A percentile compares a stretch with the other conserved stretches of the same genome.
phyloP scores from a whole-genome alignment of 352 stramenopile genomes.

The Thraustochytrium sp. region DNA sequence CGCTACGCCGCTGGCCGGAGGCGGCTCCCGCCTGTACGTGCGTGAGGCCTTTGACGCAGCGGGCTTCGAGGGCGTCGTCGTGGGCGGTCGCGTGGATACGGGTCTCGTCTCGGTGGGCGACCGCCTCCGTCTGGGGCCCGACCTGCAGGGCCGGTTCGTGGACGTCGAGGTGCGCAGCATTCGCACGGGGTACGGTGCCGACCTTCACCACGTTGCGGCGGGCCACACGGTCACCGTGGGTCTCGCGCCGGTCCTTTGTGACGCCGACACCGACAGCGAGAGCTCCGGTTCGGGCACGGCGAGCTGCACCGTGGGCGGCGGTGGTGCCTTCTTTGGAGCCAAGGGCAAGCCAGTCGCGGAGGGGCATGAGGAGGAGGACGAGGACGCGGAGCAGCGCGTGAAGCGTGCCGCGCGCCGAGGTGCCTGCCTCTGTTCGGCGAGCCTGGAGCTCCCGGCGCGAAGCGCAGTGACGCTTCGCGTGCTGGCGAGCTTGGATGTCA shows the following conservation, averaged over 20 bases:
- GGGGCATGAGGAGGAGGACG: neutral
- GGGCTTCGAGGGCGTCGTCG: slow-evolving; percentile 11
- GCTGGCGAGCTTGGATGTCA: neutral
- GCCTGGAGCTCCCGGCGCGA: neutral
- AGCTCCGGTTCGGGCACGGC: no score
- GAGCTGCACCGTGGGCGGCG: no score
- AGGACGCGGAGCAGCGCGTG: neutral
- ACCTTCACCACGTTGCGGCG: neutral
- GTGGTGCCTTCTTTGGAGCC: no score
- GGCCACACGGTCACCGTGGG: slow-evolving; percentile 6
- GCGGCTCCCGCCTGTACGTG: neutral
- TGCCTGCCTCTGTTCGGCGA: neutral
- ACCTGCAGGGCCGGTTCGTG: neutral
- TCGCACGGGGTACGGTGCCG: neutral
- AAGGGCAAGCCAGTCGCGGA: no score
- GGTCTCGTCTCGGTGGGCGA: neutral
- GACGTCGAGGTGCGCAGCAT: slow-evolving; percentile 18
- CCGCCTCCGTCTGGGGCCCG: neutral
- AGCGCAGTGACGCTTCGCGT: neutral
- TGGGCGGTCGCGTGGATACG: neutral
- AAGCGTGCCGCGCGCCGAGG: neutral
- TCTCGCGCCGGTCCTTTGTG: neutral
- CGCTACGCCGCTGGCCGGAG: neutral
- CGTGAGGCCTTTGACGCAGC: neutral
- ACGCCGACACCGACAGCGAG: no score